Evolutionary conservation across 2,329 filamentous ascomycete genomes (phyloP).

Genomic region (Penicillium fuscoglaucum): DNA sequence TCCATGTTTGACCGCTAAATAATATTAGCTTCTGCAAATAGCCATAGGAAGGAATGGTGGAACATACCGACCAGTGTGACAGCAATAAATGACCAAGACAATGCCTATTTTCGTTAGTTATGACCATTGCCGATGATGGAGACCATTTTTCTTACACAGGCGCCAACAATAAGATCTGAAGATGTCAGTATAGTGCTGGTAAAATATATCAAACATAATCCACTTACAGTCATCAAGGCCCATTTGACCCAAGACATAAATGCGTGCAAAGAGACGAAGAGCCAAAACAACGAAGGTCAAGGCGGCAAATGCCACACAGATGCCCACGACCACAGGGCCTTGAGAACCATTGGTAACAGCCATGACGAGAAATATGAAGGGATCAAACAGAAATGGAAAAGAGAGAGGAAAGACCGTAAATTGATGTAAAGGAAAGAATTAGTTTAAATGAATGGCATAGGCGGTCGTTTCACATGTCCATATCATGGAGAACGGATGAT

Average conservation of each 20-base stretch:
- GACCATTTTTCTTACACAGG: conserved; percentile 28
- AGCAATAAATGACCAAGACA: conserved; percentile 40
- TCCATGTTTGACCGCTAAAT: conserved; percentile 22
- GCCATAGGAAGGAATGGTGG: background rate
- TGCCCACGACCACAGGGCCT: conserved; percentile 36
- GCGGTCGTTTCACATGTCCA: conserved; percentile 1
- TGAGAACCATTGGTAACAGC: conserved; percentile 29
- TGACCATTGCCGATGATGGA: background rate
- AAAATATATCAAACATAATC: background rate
- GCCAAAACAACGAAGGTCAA: conserved; percentile 41
- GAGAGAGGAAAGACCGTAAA: background rate
- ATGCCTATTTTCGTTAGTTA: conserved; percentile 23
- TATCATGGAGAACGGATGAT: background rate
- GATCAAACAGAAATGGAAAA: background rate
- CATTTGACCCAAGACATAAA: conserved; percentile 39
- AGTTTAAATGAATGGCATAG: conserved; percentile 2
- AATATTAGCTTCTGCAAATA: background rate
- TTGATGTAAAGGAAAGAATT: background rate
- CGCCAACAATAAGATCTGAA: conserved; percentile 33
- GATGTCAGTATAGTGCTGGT: conserved; percentile 7
- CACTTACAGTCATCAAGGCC: conserved; percentile 35
- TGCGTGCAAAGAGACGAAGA: conserved; percentile 43
- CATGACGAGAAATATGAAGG: conserved; percentile 17
- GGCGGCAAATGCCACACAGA: conserved; percentile 41
- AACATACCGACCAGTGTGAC: conserved; percentile 37